Conservation (phyloP, 73 alveolate species). For the Uronychia setigera region DNA sequence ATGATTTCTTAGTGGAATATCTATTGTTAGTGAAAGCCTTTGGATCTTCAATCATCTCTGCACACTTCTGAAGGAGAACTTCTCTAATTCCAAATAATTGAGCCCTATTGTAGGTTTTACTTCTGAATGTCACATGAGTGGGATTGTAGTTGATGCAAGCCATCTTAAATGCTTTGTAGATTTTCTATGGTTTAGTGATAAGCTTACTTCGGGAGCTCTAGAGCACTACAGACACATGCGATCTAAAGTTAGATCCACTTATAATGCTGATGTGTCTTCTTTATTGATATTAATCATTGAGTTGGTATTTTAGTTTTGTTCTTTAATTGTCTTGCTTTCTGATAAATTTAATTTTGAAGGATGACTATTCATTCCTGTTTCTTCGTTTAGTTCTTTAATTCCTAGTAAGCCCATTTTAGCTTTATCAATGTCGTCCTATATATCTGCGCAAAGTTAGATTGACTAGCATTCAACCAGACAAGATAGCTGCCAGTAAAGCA, state of each 20-base stretch:
- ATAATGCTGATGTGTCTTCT: not conserved
- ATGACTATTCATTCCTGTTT: not conserved
- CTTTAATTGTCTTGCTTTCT: not conserved
- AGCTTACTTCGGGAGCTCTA: not conserved
- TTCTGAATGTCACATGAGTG: not conserved
- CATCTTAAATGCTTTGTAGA: not conserved
- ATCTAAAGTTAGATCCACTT: not conserved
- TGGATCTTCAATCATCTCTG: not conserved
- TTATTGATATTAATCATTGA: no score
- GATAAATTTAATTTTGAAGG: not conserved
- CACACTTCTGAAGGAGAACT: not conserved
- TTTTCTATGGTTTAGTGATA: not conserved
- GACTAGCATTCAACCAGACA: not conserved
- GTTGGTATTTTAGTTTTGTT: no score
- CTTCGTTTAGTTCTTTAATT: not conserved
- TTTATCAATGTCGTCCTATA: not conserved
- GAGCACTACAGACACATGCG: not conserved
- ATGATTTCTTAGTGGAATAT: not conserved
- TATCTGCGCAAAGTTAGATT: not conserved
- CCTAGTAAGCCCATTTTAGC: not conserved
- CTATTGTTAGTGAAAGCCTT: not conserved
- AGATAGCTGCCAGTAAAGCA: constrained; percentile 4
- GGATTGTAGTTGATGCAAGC: constrained; percentile 2
- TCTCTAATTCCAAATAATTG: not conserved
- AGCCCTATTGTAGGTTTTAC: not conserved